phyloP scores from a whole-genome alignment of 768 basidiomycete genomes.

The Peribolospora kevripleyi region DNA sequence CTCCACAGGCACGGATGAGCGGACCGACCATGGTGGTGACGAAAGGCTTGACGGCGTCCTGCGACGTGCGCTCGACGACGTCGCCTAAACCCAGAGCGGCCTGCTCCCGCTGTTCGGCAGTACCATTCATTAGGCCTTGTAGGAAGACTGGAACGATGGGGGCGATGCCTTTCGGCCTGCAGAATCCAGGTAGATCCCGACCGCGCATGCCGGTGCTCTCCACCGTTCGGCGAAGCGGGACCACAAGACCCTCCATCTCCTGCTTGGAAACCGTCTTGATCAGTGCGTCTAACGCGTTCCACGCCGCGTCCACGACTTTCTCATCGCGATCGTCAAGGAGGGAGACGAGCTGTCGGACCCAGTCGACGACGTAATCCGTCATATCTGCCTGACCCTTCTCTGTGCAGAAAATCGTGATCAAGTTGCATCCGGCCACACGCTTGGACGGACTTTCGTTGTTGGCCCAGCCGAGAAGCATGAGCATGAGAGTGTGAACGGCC shows the following conservation, averaged over 20 bases:
- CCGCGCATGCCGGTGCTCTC: slow-evolving; percentile 64
- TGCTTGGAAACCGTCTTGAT: slow-evolving; percentile 80
- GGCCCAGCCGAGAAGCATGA: slow-evolving; percentile 70
- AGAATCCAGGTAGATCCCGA: slow-evolving; percentile 58
- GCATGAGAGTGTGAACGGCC: slow-evolving; percentile 70
- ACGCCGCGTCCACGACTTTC: slow-evolving; percentile 45
- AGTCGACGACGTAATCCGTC: slow-evolving; percentile 69
- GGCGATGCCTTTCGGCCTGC: slow-evolving; percentile 46
- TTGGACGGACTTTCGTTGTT: slow-evolving; percentile 46
- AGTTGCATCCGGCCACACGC: slow-evolving; percentile 49
- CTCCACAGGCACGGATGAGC: slow-evolving; percentile 17
- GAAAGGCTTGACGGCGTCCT: slow-evolving; percentile 69
- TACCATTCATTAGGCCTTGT: slow-evolving; percentile 67
- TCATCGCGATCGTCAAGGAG: slow-evolving; percentile 43
- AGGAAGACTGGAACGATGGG: slow-evolving; percentile 40
- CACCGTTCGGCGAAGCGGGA: slow-evolving; percentile 65
- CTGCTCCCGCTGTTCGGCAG: slow-evolving; percentile 62
- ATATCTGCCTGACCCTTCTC: slow-evolving; percentile 57
- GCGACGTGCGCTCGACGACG: slow-evolving; percentile 68
- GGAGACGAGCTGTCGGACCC: slow-evolving; percentile 71
- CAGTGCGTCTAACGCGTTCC: slow-evolving; percentile 58
- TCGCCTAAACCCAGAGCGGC: slow-evolving; percentile 94
- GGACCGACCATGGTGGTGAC: slow-evolving; percentile 89
- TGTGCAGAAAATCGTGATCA: slow-evolving; percentile 54
- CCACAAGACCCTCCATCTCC: slow-evolving; percentile 61